A percentile compares a stretch with the other conserved stretches of the same genome.
Evolutionary conservation across 1,284 basidiomycete species (phyloP).

Genomic region (Microbotryum lychnidis-dioicae): DNA sequence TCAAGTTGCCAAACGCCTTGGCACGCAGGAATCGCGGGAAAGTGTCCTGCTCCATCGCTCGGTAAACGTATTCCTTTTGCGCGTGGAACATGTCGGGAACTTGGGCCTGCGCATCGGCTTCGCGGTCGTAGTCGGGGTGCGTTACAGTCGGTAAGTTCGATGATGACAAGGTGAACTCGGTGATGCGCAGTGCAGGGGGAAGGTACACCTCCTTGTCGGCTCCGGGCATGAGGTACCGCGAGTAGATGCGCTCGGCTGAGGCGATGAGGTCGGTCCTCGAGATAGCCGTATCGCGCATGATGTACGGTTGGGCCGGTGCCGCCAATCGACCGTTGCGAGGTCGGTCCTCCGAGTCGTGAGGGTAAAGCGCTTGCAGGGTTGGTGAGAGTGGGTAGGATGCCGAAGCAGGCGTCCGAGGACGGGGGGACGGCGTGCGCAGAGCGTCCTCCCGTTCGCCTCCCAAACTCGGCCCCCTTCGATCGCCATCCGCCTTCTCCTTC

Average conservation of each 20-base stretch:
- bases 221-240: conserved; percentile 67
- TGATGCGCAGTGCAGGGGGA: conserved; percentile 71
- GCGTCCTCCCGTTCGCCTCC: not conserved
- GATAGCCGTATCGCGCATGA: conserved; percentile 83
- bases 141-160: conserved; percentile 57
- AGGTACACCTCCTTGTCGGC: conserved; percentile 81
- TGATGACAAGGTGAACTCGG: conserved; percentile 54
- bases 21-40: conserved; percentile 90
- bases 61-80: conserved; percentile 95
- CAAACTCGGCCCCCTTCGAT: not conserved
- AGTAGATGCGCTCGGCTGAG: conserved; percentile 90
- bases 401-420: conserved; percentile 11
- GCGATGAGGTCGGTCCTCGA: conserved; percentile 79
- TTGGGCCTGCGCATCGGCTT: conserved; percentile 69
- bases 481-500: not conserved
- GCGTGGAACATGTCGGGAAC: conserved; percentile 95
- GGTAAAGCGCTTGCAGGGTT: conserved; percentile 34
- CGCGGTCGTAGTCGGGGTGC: conserved; percentile 47
- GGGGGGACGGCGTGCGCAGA: conserved; percentile 30
- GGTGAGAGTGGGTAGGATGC: conserved; percentile 32
- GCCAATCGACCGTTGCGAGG: conserved; percentile 50
- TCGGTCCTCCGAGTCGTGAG: conserved; percentile 23
- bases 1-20: conserved; percentile 95
- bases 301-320: conserved; percentile 40
- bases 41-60: conserved; percentile 94